Base-by-base conservation (phyloP, 306 rosid species). In the Fagus sylvatica region DNA sequence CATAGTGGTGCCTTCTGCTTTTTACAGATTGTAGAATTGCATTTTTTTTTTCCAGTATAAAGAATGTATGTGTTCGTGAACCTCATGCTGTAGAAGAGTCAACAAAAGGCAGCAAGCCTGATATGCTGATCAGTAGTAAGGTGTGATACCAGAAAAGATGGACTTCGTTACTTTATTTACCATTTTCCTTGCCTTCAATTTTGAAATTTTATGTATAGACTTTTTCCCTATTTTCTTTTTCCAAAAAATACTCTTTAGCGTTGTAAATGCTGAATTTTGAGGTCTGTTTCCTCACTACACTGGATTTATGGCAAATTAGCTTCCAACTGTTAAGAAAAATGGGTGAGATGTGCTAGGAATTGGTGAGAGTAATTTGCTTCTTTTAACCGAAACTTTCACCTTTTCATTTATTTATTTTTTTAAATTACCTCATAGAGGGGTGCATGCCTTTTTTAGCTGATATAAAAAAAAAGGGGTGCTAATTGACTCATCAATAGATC, bases 81-180 rank as follows among this genome's bases (percentile, higher is more conserved):
- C 99, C 97, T 2, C 84, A 77, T 71, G 77, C 87, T 54, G 40
- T 65, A 49, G 89, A 87, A 39, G 93, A 80, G 67, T 73, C 89
- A 43, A 73, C 87, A 53, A 93, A 84, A 79, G 87, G 85, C 64
- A 59, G 74, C 74, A 95, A 87, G 89, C 86, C 79, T 39, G 90
- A 89, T 54, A 76, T 72, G 81, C 80, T 83, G 13, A 74, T 89
- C 74, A 88, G 94, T 80, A 85, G 42, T 66, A 96, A 91, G 97
- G 99, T 96, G 75, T 40, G 78, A 37, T 48, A 54, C 53, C 67
- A 53, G 61, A 73, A n/a, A 22, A 7, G n/a, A 49, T 49, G 62
- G 67, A 32, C 71, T 40, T 79, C 54, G 62, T 67, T 49, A 33
- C 22, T 53, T 19, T 41, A 37, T 54, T 19, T 41, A 5, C 19